Evolutionary conservation across 2,329 filamentous ascomycete genomes (phyloP).

Genomic region (Aspergillus tanneri): DNA sequence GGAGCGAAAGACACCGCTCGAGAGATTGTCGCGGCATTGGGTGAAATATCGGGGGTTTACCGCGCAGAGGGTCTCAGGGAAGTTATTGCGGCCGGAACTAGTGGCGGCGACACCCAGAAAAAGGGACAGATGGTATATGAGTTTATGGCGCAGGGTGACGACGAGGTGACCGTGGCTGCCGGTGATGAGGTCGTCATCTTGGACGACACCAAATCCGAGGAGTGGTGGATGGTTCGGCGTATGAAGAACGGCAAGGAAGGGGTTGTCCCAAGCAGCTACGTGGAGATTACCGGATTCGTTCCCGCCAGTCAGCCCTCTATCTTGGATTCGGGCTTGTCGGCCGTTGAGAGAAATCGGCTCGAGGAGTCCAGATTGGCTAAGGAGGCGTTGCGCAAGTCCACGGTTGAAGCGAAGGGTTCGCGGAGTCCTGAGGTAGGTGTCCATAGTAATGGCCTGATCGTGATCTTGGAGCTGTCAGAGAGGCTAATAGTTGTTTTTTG

Average conservation of each 20-base stretch:
- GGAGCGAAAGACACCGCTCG: constrained; percentile 95
- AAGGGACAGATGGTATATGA: constrained; percentile 88
- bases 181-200: constrained; percentile 89
- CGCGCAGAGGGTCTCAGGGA: constrained; percentile 79
- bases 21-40: constrained; percentile 84
- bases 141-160: constrained; percentile 93
- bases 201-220: constrained; percentile 88
- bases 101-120: constrained; percentile 62
- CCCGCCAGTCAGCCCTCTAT: constrained; percentile 53
- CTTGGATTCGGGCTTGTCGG: constrained; percentile 62
- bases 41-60: constrained; percentile 83
- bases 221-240: constrained; percentile 96
- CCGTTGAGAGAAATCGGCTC: constrained; percentile 71
- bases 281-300: constrained; percentile 76
- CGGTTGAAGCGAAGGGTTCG: constrained; percentile 54
- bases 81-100: constrained; percentile 76
- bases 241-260: constrained; percentile 92
- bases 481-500: constrained; percentile 60
- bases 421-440: constrained; percentile 68
- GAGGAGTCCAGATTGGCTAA: constrained; percentile 84
- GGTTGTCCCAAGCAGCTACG: constrained; percentile 93
- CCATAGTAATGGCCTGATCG: constrained; percentile 36
- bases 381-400: constrained; percentile 67
- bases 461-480: constrained; percentile 21
- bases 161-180: constrained; percentile 87